Base-by-base conservation (phyloP, 306 rosid species). In the Pachyrhizus erosus region DNA sequence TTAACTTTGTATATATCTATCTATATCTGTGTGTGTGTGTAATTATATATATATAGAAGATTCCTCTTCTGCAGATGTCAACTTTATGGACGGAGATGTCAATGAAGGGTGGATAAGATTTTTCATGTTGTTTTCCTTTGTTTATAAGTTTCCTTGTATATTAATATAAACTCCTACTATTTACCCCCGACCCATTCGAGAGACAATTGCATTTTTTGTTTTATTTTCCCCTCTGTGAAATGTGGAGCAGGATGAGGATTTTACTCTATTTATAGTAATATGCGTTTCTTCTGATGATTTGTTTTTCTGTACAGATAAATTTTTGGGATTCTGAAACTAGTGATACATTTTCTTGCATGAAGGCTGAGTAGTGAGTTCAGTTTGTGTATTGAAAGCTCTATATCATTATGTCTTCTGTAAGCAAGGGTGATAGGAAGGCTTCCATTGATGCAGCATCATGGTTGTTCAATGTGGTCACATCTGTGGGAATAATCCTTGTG, bases 391-490 rank as follows among this genome's bases (percentile, higher is more conserved):
- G 52, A 80, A 80, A 78, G 78, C 73, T 54, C 64, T 69, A 57
- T 74, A 70, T 83, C 80, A 89, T 61, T 69, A 93, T 93, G 96
- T 72, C 92, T 79, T 83, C 97, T 13, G 72, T 86, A 14, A 85
- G 88, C 82, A 91, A 89, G 79, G 90, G 88, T 66, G 97, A 93
- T 45, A 83, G 75, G 88, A 93, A 93, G 90, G 96, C 92, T 21
- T 1, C 94, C 72, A 75, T 90, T 78, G 97, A 93, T 80, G 87
- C 92, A 20, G 96, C 96, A 1, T 88, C 97, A 61, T 93, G 97
- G 97, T 51, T 88, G 86, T 91, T 93, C 90, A 93, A 93, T 75
- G 94, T 93, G 9, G 97, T 93, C 75, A 93, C 96, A 8, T 93
- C 97, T 78, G 97, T 93, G 18, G 96, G 92, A 77, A 93, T 93